Evolutionary conservation across 2,329 filamentous ascomycete species (phyloP), one percentile per base, ranked within the genome.

Genomic region (Arachnopeziza araneosa): DNA sequence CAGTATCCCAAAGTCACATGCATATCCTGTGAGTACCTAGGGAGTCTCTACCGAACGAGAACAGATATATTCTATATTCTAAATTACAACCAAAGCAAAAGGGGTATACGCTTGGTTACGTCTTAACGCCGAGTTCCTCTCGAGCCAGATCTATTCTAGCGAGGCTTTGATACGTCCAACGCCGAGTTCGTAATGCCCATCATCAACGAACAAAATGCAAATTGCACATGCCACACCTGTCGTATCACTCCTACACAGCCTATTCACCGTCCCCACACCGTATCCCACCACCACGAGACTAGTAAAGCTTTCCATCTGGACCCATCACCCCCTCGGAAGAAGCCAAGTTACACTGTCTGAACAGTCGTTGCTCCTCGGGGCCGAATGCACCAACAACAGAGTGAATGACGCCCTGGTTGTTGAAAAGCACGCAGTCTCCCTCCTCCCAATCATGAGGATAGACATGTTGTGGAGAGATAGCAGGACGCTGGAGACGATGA

Each of bases 331-430:
- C 70, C 63, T 80, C 74, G 61, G 81, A 87, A 2, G 82, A 85
- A n/a, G 89, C 88, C 72, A 92, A 78, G 71, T 93, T 92, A 74
- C 89, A 93, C 77, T 93, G 89, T 63, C 89, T 77, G 70, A 93
- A 92, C 61, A 93, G 72, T 52, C 89, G 76, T 32, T 91, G 84
- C 76, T 92, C 88, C n/a, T 88, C 82, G 54, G 86, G 82, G 8
- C 80, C 80, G 73, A 93, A 92, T 1, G 86, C 86, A 1, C 89
- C 89, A 0, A 90, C 88, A 1, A 93, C 89, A 2, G 83, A 87
- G 72, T 93, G 89, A 59, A 92, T 71, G 19, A 91, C 79, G 1
- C 89, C 89, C 10, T 88, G 83, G 70, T 93, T 93, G 72, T 93
- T 87, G 74, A 93, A 93, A 24, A 93, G 76, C 0, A 91, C 89